A percentile compares a stretch with the other conserved stretches of the same genome.
These are phyloP conservation scores for Cladorrhinum sp. DNA, from an alignment of 2,329 filamentous ascomycete genomes.

Conservation along the genomic window DNA sequence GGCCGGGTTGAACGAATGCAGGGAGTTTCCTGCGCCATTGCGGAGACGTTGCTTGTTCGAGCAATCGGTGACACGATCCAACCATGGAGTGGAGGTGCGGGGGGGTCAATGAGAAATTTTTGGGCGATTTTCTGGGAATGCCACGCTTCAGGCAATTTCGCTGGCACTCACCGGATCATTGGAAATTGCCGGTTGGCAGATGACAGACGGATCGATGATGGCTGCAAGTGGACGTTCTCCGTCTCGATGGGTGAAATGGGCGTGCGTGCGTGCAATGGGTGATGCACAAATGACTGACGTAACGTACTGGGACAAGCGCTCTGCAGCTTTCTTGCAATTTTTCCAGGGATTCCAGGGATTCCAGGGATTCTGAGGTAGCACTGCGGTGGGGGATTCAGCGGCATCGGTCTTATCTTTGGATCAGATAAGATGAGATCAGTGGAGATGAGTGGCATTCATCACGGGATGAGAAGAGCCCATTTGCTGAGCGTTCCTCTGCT, in stretches of 20 bases:
- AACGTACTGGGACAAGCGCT: slow-evolving; percentile 18
- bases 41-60: slow-evolving; percentile 20
- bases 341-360: slow-evolving; percentile 15
- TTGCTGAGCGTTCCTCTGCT: slow-evolving; percentile 6
- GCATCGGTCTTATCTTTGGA: slow-evolving; percentile 51
- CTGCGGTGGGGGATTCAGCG: slow-evolving; percentile 30
- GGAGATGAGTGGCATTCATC: slow-evolving; percentile 9
- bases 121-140: slow-evolving; percentile 7
- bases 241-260: background rate
- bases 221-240: no score
- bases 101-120: slow-evolving; percentile 21
- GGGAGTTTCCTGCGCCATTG: slow-evolving; percentile 14
- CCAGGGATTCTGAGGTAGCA: background rate
- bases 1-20: slow-evolving; percentile 11
- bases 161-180: background rate
- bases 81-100: slow-evolving; percentile 16
- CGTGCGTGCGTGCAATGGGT: no score
- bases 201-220: background rate
- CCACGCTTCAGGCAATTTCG: background rate
- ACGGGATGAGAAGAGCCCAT: slow-evolving; percentile 5
- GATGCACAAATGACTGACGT: slow-evolving; percentile 16
- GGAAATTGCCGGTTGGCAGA: background rate
- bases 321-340: slow-evolving; percentile 12
- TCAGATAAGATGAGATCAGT: slow-evolving; percentile 49
- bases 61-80: slow-evolving; percentile 23